phyloP scores from a whole-genome alignment of 345 rosid genomes.

The Eucalyptus fibrosa region DNA sequence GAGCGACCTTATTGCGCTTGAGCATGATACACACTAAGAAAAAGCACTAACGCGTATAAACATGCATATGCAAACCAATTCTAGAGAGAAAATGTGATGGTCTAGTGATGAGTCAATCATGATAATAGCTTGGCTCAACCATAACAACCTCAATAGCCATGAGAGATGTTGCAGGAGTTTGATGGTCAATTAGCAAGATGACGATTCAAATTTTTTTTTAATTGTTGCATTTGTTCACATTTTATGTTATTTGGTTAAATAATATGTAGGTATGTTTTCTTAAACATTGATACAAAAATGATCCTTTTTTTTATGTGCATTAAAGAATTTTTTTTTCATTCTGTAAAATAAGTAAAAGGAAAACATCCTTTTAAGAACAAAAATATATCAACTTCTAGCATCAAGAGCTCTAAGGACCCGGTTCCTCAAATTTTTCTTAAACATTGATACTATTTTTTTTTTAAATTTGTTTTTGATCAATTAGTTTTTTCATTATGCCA shows the following conservation, averaged over 20 bases:
- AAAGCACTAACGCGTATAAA: rapidly evolving
- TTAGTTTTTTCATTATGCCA: neutral
- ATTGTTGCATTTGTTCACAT: neutral
- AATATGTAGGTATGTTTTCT: no score
- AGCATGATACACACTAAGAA: neutral
- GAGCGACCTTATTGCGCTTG: neutral
- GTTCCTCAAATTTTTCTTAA: neutral
- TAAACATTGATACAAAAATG: neutral
- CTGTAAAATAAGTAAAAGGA: neutral
- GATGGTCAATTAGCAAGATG: neutral
- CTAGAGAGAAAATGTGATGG: neutral
- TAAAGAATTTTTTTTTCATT: neutral
- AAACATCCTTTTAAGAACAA: neutral
- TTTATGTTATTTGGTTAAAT: no score
- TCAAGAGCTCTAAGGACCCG: neutral
- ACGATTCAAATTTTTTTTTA: neutral
- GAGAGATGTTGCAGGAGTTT: neutral
- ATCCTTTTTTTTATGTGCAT: neutral
- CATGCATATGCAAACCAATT: neutral
- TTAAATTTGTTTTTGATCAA: neutral
- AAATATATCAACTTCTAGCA: neutral
- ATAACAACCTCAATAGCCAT: neutral
- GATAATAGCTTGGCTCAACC: neutral
- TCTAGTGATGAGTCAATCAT: no score
- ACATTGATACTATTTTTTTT: neutral